Conservation (phyloP, 2,329 filamentous ascomycete genomes). For the Pestalotiopsis sp. region DNA sequence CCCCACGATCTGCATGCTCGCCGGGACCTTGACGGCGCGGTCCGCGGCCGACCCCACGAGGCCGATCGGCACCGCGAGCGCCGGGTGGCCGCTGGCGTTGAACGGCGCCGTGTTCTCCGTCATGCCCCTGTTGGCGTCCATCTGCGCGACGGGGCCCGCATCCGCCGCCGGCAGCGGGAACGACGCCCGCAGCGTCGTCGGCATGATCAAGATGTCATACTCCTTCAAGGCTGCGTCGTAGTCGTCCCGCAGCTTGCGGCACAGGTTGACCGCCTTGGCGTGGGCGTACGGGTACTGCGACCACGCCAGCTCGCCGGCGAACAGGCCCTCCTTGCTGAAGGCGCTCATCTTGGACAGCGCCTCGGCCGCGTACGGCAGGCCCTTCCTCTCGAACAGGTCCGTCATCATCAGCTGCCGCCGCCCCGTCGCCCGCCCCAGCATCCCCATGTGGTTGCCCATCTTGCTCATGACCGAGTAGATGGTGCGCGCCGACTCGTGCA, state of each 20-base stretch:
- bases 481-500: slow-evolving; percentile 26
- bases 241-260: slow-evolving; percentile 23
- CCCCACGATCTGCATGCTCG: slow-evolving; percentile 31
- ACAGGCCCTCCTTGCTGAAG: slow-evolving; percentile 17
- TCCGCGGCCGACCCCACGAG: slow-evolving; percentile 28
- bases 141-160: slow-evolving; percentile 9
- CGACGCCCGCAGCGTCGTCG: slow-evolving; percentile 26
- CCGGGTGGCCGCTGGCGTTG: slow-evolving; percentile 26
- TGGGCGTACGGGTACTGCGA: slow-evolving; percentile 15
- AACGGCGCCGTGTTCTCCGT: neutral
- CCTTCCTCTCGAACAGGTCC: slow-evolving; percentile 38
- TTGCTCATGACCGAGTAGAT: slow-evolving; percentile 28
- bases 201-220: slow-evolving; percentile 30
- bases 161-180: slow-evolving; percentile 8
- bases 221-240: slow-evolving; percentile 27
- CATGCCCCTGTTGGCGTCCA: slow-evolving; percentile 16
- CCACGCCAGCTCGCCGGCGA: slow-evolving; percentile 15
- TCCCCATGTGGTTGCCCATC: slow-evolving; percentile 33
- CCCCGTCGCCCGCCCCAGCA: slow-evolving; percentile 31
- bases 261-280: slow-evolving; percentile 27
- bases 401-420: slow-evolving; percentile 25
- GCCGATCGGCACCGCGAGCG: slow-evolving; percentile 30
- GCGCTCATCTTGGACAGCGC: slow-evolving; percentile 15
- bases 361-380: slow-evolving; percentile 39
- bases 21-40: slow-evolving; percentile 26